A percentile compares a stretch with the other conserved stretches of the same genome.
Conservation (phyloP, 208 protist genomes). For the Trypanosoma mega region DNA sequence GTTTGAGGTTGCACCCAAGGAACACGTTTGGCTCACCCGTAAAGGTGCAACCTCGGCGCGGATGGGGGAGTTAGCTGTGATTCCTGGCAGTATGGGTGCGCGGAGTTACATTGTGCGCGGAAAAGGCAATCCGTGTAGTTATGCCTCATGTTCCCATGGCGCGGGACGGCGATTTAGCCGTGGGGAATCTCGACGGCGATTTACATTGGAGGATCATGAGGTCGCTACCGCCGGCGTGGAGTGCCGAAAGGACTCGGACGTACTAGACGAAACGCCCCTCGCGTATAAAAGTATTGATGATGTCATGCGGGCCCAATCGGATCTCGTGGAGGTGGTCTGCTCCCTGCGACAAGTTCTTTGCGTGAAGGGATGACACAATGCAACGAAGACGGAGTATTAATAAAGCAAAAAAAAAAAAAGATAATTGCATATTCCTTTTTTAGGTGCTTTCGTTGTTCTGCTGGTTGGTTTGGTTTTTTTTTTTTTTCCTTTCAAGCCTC, state of each 20-base stretch:
- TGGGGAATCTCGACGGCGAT: conserved; percentile 72
- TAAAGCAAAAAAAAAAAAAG: neutral
- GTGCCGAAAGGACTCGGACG: conserved; percentile 74
- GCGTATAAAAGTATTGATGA: conserved; percentile 90
- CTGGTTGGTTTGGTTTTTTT: neutral
- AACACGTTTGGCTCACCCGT: conserved; percentile 80
- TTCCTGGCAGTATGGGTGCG: conserved; percentile 89
- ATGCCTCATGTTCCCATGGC: conserved; percentile 83
- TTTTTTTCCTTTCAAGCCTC: conserved; percentile 9
- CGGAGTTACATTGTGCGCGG: conserved; percentile 87
- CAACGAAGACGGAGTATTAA: neutral
- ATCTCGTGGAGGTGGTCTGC: conserved; percentile 78
- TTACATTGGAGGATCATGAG: conserved; percentile 74
- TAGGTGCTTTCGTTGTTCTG: conserved; percentile 5
- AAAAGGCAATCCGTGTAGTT: conserved; percentile 69
- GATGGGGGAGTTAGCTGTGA: conserved; percentile 76
- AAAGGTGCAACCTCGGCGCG: conserved; percentile 87
- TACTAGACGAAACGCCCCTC: conserved; percentile 83
- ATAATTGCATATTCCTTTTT: neutral
- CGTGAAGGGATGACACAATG: conserved; percentile 75
- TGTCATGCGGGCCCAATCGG: conserved; percentile 78
- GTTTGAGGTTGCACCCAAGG: conserved; percentile 13
- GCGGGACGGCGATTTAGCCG: conserved; percentile 75
- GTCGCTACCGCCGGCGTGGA: conserved; percentile 62
- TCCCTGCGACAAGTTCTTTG: conserved; percentile 75